Evolutionary conservation across 2,329 filamentous ascomycete species (phyloP), one percentile per base, ranked within the genome.

Genomic region (Myrmaecium sp.): DNA sequence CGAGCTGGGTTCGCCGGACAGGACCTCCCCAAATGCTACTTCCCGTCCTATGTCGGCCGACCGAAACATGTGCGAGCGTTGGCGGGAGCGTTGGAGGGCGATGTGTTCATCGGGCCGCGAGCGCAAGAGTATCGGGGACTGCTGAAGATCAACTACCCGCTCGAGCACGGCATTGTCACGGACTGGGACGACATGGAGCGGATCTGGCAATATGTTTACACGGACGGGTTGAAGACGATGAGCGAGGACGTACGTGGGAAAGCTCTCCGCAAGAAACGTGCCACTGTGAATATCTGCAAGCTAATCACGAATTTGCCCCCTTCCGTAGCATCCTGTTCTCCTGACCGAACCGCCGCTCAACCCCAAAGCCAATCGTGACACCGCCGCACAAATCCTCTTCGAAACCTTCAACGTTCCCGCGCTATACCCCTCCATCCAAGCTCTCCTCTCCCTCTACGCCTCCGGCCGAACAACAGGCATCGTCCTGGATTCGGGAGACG

Each of bases 161-260:
- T 98, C 29, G 89, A 95, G 58, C 89, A 98, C 52, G 89, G 89
- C 41, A 91, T 98, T 44, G 89, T 98, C 36, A 98, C 89, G 40
- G 83, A 98, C 55, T 98, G 89, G 89, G 89, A 95, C 49, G 89
- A 98, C 49, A 98, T 98, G 89, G 89, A 98, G 62, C 74, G 82
- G 59, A 98, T 98, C 57, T 98, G 89, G 89, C 80, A 91, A 44
- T 89, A 92, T 47, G 83, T 98, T 28, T 98, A 95, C 52, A 80
- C 80, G 31, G 86, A 94, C 47, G 89, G 91, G 36, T 55, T 98
- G 43, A 95, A 94, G 62, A 93, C 86, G 26, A 65, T 94, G 48
- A 94, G 84, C 54, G 89, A 98, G 66, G 89, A 98, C 67, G 79
- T 84, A 54, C 51, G 59, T 48, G 17, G 6, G 25, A 13, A 11